Conservation (phyloP, 768 basidiomycete species). For the Postia placenta region DNA sequence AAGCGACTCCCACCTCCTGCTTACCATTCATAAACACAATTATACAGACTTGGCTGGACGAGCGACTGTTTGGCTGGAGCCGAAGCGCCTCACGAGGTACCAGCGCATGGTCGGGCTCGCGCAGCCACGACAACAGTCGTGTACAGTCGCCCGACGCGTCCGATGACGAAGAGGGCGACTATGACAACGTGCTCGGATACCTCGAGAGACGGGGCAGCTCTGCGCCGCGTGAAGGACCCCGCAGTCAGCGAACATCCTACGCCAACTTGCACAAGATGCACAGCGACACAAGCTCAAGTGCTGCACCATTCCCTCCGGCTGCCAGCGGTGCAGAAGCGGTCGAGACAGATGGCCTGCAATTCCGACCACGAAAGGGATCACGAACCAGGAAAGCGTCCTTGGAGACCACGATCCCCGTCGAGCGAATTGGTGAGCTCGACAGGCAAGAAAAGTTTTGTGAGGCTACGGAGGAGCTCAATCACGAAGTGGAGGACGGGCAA, state of each 20-base stretch:
- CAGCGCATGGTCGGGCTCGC: slow-evolving; percentile 74
- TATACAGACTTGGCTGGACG: slow-evolving; percentile 78
- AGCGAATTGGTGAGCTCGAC: slow-evolving; percentile 55
- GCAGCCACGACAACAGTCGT: slow-evolving; percentile 54
- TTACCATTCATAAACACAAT: neutral
- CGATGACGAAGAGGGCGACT: slow-evolving; percentile 90
- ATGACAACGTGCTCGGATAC: slow-evolving; percentile 79
- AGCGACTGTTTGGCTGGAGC: slow-evolving; percentile 90
- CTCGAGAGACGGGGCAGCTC: slow-evolving; percentile 30
- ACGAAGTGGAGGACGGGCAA: slow-evolving; percentile 44
- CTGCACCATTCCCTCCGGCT: slow-evolving; percentile 5
- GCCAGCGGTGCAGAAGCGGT: slow-evolving; percentile 12
- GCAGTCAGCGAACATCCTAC: slow-evolving; percentile 33
- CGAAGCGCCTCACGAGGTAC: slow-evolving; percentile 73
- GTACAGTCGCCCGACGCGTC: slow-evolving; percentile 68
- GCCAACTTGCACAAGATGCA: slow-evolving; percentile 66
- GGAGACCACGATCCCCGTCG: slow-evolving; percentile 56
- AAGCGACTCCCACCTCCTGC: no score
- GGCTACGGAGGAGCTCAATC: slow-evolving; percentile 63
- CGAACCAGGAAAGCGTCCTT: slow-evolving; percentile 59
- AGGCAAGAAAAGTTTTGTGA: slow-evolving; percentile 51
- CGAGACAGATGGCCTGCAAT: slow-evolving; percentile 38
- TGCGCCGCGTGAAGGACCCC: slow-evolving; percentile 25
- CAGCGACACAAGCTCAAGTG: slow-evolving; percentile 43
- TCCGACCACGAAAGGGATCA: slow-evolving; percentile 21